Conservation (phyloP, 495 filamentous ascomycete genomes). For the Chaetomidium leptoderma region DNA sequence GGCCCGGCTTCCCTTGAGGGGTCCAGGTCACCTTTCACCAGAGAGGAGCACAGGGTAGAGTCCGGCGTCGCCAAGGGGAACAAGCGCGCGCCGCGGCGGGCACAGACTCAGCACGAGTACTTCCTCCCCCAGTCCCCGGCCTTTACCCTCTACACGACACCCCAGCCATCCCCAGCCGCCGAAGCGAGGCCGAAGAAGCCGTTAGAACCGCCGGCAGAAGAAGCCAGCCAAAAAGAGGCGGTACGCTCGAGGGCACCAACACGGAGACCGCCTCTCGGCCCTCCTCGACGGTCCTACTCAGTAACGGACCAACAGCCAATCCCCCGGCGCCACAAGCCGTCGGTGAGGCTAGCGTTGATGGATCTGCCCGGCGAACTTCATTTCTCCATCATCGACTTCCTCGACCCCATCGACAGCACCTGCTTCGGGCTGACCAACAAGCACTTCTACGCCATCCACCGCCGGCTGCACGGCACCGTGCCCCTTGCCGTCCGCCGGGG, state of each 20-base stretch:
- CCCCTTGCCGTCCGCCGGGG: slow-evolving; percentile 44
- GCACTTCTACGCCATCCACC: slow-evolving; percentile 50
- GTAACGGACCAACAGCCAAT: slow-evolving; percentile 47
- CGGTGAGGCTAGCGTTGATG: slow-evolving; percentile 34
- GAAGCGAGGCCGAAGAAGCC: slow-evolving; percentile 6
- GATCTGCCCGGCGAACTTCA: slow-evolving; percentile 57
- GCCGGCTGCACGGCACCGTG: slow-evolving; percentile 47
- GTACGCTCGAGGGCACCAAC: neutral
- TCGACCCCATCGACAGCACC: slow-evolving; percentile 53
- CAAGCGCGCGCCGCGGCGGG: slow-evolving; percentile 30
- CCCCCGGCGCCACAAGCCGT: slow-evolving; percentile 38
- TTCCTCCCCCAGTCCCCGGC: slow-evolving; percentile 20
- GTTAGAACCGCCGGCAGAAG: neutral
- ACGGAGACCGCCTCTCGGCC: slow-evolving; percentile 28
- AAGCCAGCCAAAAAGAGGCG: neutral
- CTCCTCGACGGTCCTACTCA: slow-evolving; percentile 44
- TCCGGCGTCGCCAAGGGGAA: slow-evolving; percentile 10
- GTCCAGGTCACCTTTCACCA: slow-evolving; percentile 18
- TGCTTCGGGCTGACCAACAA: slow-evolving; percentile 51
- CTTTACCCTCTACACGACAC: slow-evolving; percentile 22
- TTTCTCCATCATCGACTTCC: slow-evolving; percentile 49
- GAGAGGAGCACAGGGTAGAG: slow-evolving; percentile 31
- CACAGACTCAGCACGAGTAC: slow-evolving; percentile 36
- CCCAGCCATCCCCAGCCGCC: slow-evolving; percentile 11
- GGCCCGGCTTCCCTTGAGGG: slow-evolving; percentile 15